Conservation (phyloP, 805 yeast genomes). For the Lipomyces anomalus region DNA sequence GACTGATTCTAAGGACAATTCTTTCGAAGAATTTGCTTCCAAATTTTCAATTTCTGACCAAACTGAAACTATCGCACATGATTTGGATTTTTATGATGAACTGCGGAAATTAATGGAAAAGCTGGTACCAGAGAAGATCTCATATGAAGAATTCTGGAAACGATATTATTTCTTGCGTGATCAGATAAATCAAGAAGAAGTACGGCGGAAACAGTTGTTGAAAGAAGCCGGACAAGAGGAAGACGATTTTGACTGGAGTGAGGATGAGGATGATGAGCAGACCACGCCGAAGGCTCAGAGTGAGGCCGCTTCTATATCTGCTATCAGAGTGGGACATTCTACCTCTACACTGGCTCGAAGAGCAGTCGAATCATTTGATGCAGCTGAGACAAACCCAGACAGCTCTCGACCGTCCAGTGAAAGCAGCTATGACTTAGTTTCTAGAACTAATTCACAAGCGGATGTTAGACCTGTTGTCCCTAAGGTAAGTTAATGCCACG, state of each 20-base stretch:
- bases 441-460: slow-evolving; percentile 35
- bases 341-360: too few species aligned
- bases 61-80: slow-evolving; percentile 46
- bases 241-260: slow-evolving; percentile 43
- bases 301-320: slow-evolving; percentile 1
- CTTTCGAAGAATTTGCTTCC: slow-evolving; percentile 35
- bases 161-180: slow-evolving; percentile 54
- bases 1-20: slow-evolving; percentile 31
- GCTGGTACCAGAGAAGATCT: slow-evolving; percentile 59
- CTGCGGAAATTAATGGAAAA: slow-evolving; percentile 51
- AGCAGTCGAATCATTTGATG: slow-evolving; percentile 3
- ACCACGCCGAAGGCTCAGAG: slow-evolving; percentile 17
- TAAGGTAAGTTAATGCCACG: too few species aligned
- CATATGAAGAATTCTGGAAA: slow-evolving; percentile 67
- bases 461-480: too few species aligned
- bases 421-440: slow-evolving; percentile 39
- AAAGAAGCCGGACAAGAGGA: slow-evolving; percentile 36
- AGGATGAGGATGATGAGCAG: slow-evolving; percentile 40
- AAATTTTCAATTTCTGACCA: slow-evolving; percentile 43
- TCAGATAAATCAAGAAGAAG: slow-evolving; percentile 55
- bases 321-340: too few species aligned
- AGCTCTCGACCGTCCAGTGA: slow-evolving; percentile 37
- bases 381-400: slow-evolving; percentile 11
- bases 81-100: slow-evolving; percentile 46
- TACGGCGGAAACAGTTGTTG: slow-evolving; percentile 58